Conservation (phyloP, 2,329 filamentous ascomycete genomes). For the Knoxdaviesia capensis region DNA sequence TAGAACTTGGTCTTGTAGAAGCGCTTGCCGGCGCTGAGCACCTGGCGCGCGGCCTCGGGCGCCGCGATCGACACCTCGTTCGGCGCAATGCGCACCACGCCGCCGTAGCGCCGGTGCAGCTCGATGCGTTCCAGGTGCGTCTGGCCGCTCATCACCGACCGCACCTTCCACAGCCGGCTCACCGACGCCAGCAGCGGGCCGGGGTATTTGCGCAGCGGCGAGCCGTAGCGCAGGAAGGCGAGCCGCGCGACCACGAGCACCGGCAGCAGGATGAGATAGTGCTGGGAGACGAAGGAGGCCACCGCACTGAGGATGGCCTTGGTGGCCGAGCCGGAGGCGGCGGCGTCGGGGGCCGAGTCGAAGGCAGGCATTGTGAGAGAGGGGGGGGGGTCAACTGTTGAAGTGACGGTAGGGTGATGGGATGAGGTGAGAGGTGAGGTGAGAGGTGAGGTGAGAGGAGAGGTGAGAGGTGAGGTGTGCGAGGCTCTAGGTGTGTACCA, state of each 20-base stretch:
- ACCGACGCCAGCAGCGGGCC: constrained; percentile 43
- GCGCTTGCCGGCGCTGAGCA: constrained; percentile 27
- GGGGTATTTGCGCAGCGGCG: constrained; percentile 46
- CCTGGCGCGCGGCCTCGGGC: constrained; percentile 11
- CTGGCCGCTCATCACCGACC: constrained; percentile 26
- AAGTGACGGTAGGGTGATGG: not conserved
- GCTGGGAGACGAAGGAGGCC: constrained; percentile 11
- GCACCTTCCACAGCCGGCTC: constrained; percentile 17
- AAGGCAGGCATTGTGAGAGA: not conserved
- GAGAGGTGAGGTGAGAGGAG: no score
- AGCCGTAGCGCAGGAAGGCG: constrained; percentile 25
- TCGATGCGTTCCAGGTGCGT: constrained; percentile 21
- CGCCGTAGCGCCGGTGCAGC: constrained; percentile 33
- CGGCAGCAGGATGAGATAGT: constrained; percentile 21
- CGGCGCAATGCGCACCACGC: constrained; percentile 9
- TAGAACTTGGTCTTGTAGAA: constrained; percentile 34
- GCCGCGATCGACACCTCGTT: constrained; percentile 5
- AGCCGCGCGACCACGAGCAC: constrained; percentile 18
- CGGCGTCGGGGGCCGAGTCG: not conserved
- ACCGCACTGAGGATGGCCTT: not conserved
- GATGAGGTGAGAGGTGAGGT: not conserved
- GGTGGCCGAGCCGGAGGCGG: not conserved
- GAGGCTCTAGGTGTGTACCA: no score
- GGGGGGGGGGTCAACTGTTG: not conserved
- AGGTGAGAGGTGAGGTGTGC: no score